Base-by-base conservation (phyloP, 2,329 filamentous ascomycete species). In the Fusarium sp. region DNA sequence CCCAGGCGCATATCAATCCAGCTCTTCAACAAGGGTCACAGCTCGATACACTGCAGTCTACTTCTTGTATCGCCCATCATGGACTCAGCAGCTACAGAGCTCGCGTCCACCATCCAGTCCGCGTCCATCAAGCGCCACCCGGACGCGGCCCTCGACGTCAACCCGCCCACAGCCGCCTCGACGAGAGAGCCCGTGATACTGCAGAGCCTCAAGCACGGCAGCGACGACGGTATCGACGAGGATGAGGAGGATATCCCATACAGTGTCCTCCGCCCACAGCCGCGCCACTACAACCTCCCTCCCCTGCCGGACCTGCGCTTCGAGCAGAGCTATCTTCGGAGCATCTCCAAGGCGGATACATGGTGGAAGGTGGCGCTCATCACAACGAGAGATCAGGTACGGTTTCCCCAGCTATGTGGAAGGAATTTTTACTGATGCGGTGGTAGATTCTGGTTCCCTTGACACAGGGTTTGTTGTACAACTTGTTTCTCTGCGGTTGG, bases 321-420 rank as follows among this genome's bases (percentile, higher is more conserved):
- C 84, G 97, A 99, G 85, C 97, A 99, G 88, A 98, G 95, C 87
- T 99, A 99, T 83, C 89, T 99, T 65, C 93, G 94, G 78, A 97
- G 95, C 84, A 93, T 99, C 77, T 90, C 92, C 74, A 88, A 90
- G 65, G 95, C 95, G 38, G 90, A 97, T 75, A 91, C 90, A 27
- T 95, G 92, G 91, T 92, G 93, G 86, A 90, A 91, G 81, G 90
- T 99, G 35, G 88, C 90, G 9, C 93, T 93, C 86, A 96, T 99
- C 76, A 99, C 97, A 20, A 83, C 94, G 38, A 88, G 94, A 79
- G 97, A 99, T 83, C 97, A 98, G 90, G 93, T 97, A 86, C 59
- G 82, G n/a, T 11, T 15, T 63, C 17, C 27, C n/a, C 12, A 8
- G 33, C 4, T n/a, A 11, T 11, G 5, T 25, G 11, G 17, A 27